Percentiles rank a stretch among this genome's conserved stretches.
phyloP scores from a whole-genome alignment of 805 yeast genomes.

The Suhomyces xylopsoci region DNA sequence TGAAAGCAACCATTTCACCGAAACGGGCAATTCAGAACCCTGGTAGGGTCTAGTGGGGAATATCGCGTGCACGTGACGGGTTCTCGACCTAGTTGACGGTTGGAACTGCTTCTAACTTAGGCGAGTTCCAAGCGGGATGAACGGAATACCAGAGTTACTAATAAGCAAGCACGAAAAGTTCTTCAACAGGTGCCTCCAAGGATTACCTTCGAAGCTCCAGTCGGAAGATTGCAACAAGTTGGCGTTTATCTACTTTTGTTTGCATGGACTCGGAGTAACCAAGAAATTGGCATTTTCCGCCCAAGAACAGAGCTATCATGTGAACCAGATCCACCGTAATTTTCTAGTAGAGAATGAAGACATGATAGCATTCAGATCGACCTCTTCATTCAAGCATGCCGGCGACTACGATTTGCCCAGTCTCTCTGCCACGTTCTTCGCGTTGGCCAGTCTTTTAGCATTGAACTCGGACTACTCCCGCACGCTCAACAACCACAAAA shows the following conservation, averaged over 20 bases:
- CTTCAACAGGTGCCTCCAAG: slow-evolving; percentile 48
- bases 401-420: slow-evolving; percentile 56
- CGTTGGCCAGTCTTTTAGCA: slow-evolving; percentile 54
- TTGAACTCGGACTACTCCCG: slow-evolving; percentile 42
- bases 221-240: slow-evolving; percentile 66
- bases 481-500: slow-evolving; percentile 38
- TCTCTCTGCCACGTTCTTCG: slow-evolving; percentile 75
- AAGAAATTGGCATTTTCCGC: slow-evolving; percentile 28
- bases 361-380: slow-evolving; percentile 56
- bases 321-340: slow-evolving; percentile 47
- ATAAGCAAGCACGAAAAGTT: slow-evolving; percentile 37
- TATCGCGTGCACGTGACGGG: not conserved
- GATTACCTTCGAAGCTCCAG: slow-evolving; percentile 56
- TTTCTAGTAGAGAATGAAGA: slow-evolving; percentile 31
- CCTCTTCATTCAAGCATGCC: slow-evolving; percentile 41
- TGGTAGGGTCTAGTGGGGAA: not conserved
- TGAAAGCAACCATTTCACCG: not conserved
- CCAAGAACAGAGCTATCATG: slow-evolving; percentile 25
- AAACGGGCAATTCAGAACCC: not conserved
- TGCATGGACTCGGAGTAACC: slow-evolving; percentile 58
- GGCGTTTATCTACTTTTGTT: slow-evolving; percentile 67
- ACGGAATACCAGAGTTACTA: not conserved
- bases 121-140: not conserved
- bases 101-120: not conserved
- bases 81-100: not conserved